Evolutionary conservation across 768 basidiomycete genomes (phyloP).

Genomic region (Boletales sp.): DNA sequence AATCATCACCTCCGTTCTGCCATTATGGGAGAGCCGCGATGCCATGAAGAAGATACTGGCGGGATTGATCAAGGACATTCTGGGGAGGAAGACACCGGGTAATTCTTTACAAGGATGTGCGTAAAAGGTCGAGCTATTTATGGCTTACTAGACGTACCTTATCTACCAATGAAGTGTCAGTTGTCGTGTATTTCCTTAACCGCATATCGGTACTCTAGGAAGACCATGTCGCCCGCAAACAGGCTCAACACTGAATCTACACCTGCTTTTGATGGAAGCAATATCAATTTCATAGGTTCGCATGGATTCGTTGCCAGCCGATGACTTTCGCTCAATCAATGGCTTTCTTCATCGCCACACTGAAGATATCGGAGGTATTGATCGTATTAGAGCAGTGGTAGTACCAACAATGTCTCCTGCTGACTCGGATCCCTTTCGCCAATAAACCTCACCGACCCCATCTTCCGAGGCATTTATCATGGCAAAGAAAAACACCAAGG

Average conservation of each 20-base stretch:
- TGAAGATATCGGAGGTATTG: constrained; percentile 40
- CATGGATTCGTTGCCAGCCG: not conserved
- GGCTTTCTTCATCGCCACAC: not conserved
- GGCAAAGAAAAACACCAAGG: constrained; percentile 51
- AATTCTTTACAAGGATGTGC: not conserved
- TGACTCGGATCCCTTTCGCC: not conserved
- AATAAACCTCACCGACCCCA: constrained; percentile 57
- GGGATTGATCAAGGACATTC: constrained; percentile 6
- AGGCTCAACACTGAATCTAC: not conserved
- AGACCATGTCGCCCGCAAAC: constrained; percentile 3
- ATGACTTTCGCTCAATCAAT: not conserved
- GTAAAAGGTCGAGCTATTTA: not conserved
- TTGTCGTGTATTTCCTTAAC: too few species aligned
- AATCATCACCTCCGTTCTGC: constrained; percentile 12
- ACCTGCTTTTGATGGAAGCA: constrained; percentile 2
- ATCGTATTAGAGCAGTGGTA: not conserved
- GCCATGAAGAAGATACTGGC: constrained; percentile 9
- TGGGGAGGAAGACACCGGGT: not conserved
- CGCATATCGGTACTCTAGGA: not conserved
- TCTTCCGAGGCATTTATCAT: constrained; percentile 51
- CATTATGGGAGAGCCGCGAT: constrained; percentile 16
- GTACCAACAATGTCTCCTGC: not conserved
- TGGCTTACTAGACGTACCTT: too few species aligned
- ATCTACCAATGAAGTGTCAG: too few species aligned
- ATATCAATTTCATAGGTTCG: constrained; percentile 34